A percentile compares a stretch with the other conserved stretches of the same genome.
These are phyloP conservation scores for Isabelozyma gotoi DNA, from an alignment of 805 yeast species.

Conservation along the genomic window DNA sequence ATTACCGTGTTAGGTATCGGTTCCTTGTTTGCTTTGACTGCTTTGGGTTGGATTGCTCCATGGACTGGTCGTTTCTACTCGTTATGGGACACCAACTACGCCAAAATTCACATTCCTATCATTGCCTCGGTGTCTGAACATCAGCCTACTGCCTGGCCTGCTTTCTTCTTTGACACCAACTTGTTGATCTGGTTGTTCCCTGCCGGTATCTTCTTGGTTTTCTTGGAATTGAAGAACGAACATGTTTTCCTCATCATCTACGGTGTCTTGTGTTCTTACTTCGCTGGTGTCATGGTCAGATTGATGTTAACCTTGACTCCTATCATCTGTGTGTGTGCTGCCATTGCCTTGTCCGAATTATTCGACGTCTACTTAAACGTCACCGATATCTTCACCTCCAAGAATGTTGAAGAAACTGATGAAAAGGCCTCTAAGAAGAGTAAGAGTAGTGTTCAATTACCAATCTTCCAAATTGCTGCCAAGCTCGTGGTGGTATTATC, in stretches of 20 bases:
- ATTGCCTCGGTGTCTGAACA: constrained; percentile 99
- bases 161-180: constrained; percentile 92
- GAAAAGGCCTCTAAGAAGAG: constrained; percentile 8
- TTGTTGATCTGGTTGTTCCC: constrained; percentile 98
- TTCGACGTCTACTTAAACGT: constrained; percentile 80
- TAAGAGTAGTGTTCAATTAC: constrained; percentile 7
- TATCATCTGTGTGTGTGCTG: constrained; percentile 89
- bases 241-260: constrained; percentile 91
- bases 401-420: constrained; percentile 12
- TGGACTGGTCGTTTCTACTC: constrained; percentile 99
- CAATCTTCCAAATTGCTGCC: constrained; percentile 45
- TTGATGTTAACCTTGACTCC: constrained; percentile 97
- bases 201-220: constrained; percentile 88
- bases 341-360: constrained; percentile 80
- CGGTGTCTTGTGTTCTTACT: constrained; percentile 90
- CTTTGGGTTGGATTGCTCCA: constrained; percentile 93
- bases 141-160: constrained; percentile 99
- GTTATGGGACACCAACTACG: constrained; percentile 96
- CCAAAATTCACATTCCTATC: constrained; percentile 96
- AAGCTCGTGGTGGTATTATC: constrained; percentile 63
- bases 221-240: constrained; percentile 87
- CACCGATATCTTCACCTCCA: constrained; percentile 33
- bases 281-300: constrained; percentile 99
- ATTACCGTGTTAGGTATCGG: constrained; percentile 63
- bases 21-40: constrained; percentile 78